Evolutionary conservation across 2,329 filamentous ascomycete species (phyloP).

Genomic region (Ascochyta clinopodiicola): DNA sequence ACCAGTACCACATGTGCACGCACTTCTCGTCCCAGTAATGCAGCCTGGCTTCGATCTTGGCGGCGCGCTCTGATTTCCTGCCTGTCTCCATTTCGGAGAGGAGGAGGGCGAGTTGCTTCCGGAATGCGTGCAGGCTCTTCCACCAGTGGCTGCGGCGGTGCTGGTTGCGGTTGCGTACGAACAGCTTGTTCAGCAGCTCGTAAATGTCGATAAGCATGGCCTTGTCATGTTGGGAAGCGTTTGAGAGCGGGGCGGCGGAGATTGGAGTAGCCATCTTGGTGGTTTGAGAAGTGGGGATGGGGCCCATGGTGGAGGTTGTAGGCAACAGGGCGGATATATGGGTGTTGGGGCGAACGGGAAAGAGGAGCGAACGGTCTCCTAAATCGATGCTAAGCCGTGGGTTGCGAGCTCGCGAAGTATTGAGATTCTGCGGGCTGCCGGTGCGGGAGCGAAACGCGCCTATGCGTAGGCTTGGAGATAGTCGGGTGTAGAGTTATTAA

Average conservation of each 20-base stretch:
- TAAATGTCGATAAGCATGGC: slow-evolving; percentile 48
- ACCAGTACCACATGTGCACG: slow-evolving; percentile 48
- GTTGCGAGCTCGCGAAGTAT: slow-evolving; percentile 10
- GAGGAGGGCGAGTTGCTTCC: slow-evolving; percentile 68
- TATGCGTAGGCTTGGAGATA: slow-evolving; percentile 5
- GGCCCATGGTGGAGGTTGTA: slow-evolving; percentile 16
- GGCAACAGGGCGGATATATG: background rate
- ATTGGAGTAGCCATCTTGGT: slow-evolving; percentile 24
- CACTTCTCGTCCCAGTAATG: slow-evolving; percentile 49
- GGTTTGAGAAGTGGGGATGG: slow-evolving; percentile 10
- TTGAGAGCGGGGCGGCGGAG: slow-evolving; percentile 30
- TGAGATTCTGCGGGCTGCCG: slow-evolving; percentile 16
- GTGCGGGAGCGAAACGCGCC: slow-evolving; percentile 16
- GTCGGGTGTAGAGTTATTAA: slow-evolving; percentile 1
- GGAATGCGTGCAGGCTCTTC: slow-evolving; percentile 73
- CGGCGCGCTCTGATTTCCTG: slow-evolving; percentile 27
- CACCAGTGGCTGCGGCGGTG: slow-evolving; percentile 85
- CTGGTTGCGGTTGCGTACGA: slow-evolving; percentile 90
- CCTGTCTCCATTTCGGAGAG: slow-evolving; percentile 38
- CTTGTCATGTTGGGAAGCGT: slow-evolving; percentile 32
- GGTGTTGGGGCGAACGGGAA: background rate
- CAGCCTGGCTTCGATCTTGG: slow-evolving; percentile 41
- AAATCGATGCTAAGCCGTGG: slow-evolving; percentile 4
- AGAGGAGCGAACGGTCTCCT: background rate
- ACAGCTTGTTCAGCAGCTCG: slow-evolving; percentile 72